Percentiles rank a stretch among this genome's conserved stretches.
Evolutionary conservation across 306 rosid species (phyloP).

Genomic region (Pyrus communis): DNA sequence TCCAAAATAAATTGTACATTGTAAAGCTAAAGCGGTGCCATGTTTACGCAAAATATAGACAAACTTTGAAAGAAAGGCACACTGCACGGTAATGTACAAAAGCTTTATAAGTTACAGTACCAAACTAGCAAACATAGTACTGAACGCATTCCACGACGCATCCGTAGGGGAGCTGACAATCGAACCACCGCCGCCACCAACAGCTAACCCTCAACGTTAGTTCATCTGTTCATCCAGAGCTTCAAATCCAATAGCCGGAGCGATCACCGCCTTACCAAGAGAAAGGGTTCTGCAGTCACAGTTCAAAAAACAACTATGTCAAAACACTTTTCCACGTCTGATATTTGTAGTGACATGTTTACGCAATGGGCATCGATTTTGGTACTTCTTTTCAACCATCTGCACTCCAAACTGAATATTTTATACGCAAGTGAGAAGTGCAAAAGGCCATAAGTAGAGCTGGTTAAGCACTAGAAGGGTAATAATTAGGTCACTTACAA

Average conservation of each 20-base stretch:
- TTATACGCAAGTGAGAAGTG: not conserved
- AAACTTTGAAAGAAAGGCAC: conserved; percentile 13
- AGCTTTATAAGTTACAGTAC: conserved; percentile 12
- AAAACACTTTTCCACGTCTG: not conserved
- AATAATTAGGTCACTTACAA: conserved; percentile 40
- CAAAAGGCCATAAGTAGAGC: not conserved
- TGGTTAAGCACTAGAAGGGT: not conserved
- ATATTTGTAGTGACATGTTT: not conserved
- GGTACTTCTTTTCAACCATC: no score
- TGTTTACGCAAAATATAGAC: conserved; percentile 19
- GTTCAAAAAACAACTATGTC: conserved; percentile 15
- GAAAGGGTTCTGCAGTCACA: conserved; percentile 55
- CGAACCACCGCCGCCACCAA: conserved; percentile 29
- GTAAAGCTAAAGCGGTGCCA: not conserved
- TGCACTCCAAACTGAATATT: no score
- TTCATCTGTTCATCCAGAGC: conserved; percentile 5
- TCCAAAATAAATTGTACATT: not conserved
- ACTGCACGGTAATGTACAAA: conserved; percentile 23
- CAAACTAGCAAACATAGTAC: conserved; percentile 28
- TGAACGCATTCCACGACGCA: conserved; percentile 16
- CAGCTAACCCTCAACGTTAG: conserved; percentile 4
- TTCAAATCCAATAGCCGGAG: not conserved
- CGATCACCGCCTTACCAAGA: conserved; percentile 35
- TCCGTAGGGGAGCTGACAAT: conserved; percentile 29
- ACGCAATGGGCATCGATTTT: no score